Base-by-base conservation (phyloP, 2,329 filamentous ascomycete genomes). In the Monilinia fructicola region DNA sequence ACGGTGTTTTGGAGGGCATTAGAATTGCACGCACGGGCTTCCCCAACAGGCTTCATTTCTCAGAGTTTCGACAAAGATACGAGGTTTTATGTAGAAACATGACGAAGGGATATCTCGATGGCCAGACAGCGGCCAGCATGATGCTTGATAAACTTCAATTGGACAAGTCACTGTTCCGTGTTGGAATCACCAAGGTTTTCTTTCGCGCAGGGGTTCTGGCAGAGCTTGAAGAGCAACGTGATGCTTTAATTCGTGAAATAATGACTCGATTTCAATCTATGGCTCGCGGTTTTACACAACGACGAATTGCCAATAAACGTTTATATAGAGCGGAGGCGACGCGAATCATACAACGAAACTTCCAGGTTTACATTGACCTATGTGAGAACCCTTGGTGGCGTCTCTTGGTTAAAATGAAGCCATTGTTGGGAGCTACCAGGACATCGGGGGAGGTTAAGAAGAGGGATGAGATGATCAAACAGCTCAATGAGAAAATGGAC, bases 1-100 rank as follows among this genome's bases (percentile, higher is more conserved):
- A 99, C 77, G 95, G 95, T 90, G 95, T 99, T 3, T 83, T 99
- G n/a, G 95, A 99, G 79, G 95, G 95, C 69, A 99, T 99, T 75
- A 87, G 95, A 69, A 99, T 99, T 78, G 95, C 95, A 31, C 88
- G 95, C 55, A 99, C 96, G 6, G 95, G 95, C 31, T 99, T 99
- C 77, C 95, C 95, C 61, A 99, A 99, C 76, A 85, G 95, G 72
- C 83, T 99, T 42, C 85, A 91, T 0, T 99, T 99, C 76, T 85
- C 91, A 3, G 96, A 99, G 76, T 99, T 99, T 79, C 88, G 95
- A 64, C 92, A 96, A 74, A 89, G 95, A 69, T 99, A 99, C 77
- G 95, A 98, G 76, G 94, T 99, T 9, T 85, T 99, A 9, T 98
- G 94, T 76, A 85, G 84, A 40, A 88, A 90, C 71, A 91, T 98